Percentiles rank a stretch among this genome's conserved stretches.
These are phyloP conservation scores for Spatholobus suberectus DNA, from an alignment of 306 rosid genomes.

Conservation along the genomic window DNA sequence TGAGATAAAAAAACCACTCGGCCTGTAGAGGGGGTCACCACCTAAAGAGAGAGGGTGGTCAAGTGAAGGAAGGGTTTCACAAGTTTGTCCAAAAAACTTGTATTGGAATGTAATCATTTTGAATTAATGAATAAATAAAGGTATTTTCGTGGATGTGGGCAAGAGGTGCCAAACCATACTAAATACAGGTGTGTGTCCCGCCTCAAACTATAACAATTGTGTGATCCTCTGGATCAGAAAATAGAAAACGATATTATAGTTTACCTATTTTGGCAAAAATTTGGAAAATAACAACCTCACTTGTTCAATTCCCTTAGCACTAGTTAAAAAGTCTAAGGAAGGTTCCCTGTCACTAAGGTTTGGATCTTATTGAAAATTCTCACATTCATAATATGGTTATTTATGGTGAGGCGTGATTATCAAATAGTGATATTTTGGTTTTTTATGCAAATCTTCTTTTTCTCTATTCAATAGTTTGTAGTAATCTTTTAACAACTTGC, in stretches of 20 bases:
- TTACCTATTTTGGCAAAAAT: constrained; percentile 43
- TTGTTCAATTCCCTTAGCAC: constrained; percentile 41
- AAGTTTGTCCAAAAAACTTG: no score
- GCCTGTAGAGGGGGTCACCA: no score
- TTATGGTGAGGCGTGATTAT: not conserved
- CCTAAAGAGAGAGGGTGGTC: no score
- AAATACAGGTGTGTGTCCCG: no score
- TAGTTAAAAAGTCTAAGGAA: constrained; percentile 33
- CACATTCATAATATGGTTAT: not conserved
- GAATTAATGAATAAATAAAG: no score
- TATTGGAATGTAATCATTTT: no score
- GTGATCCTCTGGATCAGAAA: not conserved
- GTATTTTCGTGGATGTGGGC: no score
- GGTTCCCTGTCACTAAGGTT: constrained; percentile 49
- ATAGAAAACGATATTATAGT: not conserved
- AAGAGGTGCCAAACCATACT: no score
- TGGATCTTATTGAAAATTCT: not conserved
- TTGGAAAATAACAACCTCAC: constrained; percentile 51
- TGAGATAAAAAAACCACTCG: no score
- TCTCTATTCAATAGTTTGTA: not conserved
- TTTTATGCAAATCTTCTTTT: not conserved
- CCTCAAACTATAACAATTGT: not conserved
- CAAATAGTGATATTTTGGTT: not conserved
- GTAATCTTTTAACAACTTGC: no score
- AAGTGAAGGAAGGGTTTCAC: no score